A percentile compares a stretch with the other conserved stretches of the same genome.
Conservation (phyloP, 495 filamentous ascomycete genomes). For the Talaromyces stipitatus region DNA sequence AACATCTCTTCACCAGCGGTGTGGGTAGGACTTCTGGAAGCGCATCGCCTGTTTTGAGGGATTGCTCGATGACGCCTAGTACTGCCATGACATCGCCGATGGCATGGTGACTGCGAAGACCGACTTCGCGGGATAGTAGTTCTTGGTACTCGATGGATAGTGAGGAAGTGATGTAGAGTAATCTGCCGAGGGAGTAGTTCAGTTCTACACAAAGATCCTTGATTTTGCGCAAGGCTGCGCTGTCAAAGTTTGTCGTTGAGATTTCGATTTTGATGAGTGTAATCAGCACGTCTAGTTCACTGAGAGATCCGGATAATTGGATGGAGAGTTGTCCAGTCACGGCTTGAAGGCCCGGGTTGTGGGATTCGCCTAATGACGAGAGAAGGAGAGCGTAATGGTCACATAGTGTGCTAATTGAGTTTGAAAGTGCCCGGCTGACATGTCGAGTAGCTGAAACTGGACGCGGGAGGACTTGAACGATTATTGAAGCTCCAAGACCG, state of each 20-base stretch:
- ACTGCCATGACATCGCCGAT: slow-evolving; percentile 39
- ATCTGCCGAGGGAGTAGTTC: slow-evolving; percentile 26
- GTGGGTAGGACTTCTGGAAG: slow-evolving; percentile 35
- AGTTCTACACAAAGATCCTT: slow-evolving; percentile 28
- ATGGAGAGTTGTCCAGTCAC: slow-evolving; percentile 28
- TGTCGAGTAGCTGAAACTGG: slow-evolving; percentile 36
- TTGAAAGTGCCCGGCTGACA: slow-evolving; percentile 32
- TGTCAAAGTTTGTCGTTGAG: slow-evolving; percentile 35
- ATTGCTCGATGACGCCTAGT: slow-evolving; percentile 29
- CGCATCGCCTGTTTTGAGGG: slow-evolving; percentile 33
- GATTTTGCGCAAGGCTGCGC: slow-evolving; percentile 22
- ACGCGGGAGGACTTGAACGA: slow-evolving; percentile 35
- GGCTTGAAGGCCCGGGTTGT: slow-evolving; percentile 5
- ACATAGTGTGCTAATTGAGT: slow-evolving; percentile 26
- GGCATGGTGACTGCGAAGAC: slow-evolving; percentile 28
- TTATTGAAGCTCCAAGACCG: slow-evolving; percentile 26
- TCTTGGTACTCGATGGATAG: slow-evolving; percentile 23
- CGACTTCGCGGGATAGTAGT: slow-evolving; percentile 19
- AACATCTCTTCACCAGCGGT: slow-evolving; percentile 26
- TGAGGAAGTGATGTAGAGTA: slow-evolving; percentile 27
- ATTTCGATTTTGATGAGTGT: slow-evolving; percentile 30
- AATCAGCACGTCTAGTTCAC: slow-evolving; percentile 23
- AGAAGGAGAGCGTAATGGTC: slow-evolving; percentile 40
- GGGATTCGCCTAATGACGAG: slow-evolving; percentile 26
- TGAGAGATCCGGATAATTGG: slow-evolving; percentile 22